These are phyloP conservation scores for Obba rivulosa DNA, from an alignment of 768 basidiomycete genomes.

Conservation along the genomic window DNA sequence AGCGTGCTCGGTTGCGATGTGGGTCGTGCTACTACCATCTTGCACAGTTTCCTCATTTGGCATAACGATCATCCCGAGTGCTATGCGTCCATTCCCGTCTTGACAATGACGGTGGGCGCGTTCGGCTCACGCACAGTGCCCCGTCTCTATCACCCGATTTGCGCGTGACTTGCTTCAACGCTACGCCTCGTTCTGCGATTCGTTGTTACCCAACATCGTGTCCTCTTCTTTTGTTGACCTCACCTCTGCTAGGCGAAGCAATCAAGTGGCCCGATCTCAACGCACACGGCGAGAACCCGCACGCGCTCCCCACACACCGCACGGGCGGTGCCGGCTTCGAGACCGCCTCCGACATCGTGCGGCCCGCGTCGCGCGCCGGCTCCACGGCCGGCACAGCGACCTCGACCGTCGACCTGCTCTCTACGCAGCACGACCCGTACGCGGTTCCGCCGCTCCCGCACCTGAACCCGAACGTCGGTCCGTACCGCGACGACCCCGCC, in stretches of 20 bases:
- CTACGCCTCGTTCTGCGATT: not conserved
- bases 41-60: too few species aligned
- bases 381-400: slow-evolving; percentile 31
- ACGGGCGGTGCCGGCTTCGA: slow-evolving; percentile 74
- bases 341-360: slow-evolving; percentile 57
- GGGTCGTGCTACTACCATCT: not conserved
- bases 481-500: slow-evolving; percentile 69
- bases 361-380: slow-evolving; percentile 38
- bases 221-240: slow-evolving; percentile 6
- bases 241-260: slow-evolving; percentile 52
- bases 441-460: slow-evolving; percentile 81
- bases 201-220: slow-evolving; percentile 1
- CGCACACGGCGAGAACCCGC: slow-evolving; percentile 40
- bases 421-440: slow-evolving; percentile 56
- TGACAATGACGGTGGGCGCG: not conserved
- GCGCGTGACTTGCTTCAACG: not conserved
- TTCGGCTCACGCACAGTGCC: too few species aligned
- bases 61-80: not conserved
- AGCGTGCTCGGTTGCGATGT: too few species aligned
- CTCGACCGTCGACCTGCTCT: slow-evolving; percentile 39
- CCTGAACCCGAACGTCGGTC: slow-evolving; percentile 58
- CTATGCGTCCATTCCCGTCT: slow-evolving; percentile 1
- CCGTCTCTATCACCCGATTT: too few species aligned
- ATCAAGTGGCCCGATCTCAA: slow-evolving; percentile 93
- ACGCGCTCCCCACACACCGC: slow-evolving; percentile 58